Evolutionary conservation across 176 grass and related monocot species (phyloP), one percentile per base, ranked within the genome.

Genomic region (Ensete ventricosum): DNA sequence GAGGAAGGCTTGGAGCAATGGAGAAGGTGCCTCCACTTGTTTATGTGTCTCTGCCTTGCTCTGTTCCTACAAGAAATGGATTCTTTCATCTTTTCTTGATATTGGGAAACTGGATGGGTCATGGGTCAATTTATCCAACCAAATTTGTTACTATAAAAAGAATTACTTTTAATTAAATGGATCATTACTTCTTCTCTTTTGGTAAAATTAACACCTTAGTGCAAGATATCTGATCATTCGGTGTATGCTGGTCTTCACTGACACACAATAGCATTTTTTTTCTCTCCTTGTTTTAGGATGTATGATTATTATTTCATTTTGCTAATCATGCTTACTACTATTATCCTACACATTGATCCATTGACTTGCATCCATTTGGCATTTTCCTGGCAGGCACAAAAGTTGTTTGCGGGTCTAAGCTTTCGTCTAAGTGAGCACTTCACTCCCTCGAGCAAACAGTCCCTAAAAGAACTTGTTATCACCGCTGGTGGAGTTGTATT

Each of bases 371-470:
- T 43, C 34, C 34, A 11, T 50, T 25, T 59, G 52, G 8, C 23
- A 50, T 58, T 52, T n/a, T n/a, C 26, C 25, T 63, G 11, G 27
- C 80, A 82, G 80, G 81, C 81, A 55, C 62, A 24, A 50, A 83
- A 71, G 54, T 69, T 83, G 20, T 83, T 83, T 17, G 11, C 73
- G 7, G 64, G 81, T 59, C 21, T 83, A 50, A 9, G 52, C 12
- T 83, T 83, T 69, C 54, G 11, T 60, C 5, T 83, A 53, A 83
- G 73, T 26, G 67, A 55, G 6, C 16, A 77, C 64, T 69, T 83
- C 11, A n/a, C 55, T 83, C 50, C 1, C 4, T 49, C 34, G 9
- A 52, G 26, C 25, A 71, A 77, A 29, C 22, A 26, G 11, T 69
- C 21, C 19, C 53, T 83, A 19, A 19, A 77, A 71, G 73, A 83